Evolutionary conservation across 305 asterid species (phyloP), one percentile per base, ranked within the genome.

Genomic region (Ajuga reptans): DNA sequence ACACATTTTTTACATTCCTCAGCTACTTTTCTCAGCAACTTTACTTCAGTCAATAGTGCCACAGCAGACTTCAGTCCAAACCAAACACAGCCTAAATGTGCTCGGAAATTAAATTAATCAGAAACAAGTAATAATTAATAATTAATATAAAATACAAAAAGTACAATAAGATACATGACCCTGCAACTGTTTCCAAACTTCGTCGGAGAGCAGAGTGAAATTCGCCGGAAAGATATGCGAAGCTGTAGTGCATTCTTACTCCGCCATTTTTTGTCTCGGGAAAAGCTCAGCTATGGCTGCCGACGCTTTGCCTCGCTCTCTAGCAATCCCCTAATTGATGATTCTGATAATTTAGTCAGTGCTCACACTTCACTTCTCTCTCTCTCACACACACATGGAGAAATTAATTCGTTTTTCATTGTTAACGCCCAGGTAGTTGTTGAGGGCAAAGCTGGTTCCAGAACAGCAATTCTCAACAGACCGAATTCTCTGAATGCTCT

Each of bases 381-480:
- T 33, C 52, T 36, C 60, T 7, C 7, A 7, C 4, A 29, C 49
- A 56, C 7, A 14, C 16, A 0, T 7, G 24, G 49, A 3, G 9
- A 6, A 14, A 24, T 10, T 6, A 42, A 2, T 54, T 7, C 7
- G 5, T 59, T 64, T 64, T 75, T 21, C 36, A 57, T 12, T 63
- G 42, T 46, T 66, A 41, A 66, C 11, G 77, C 57, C 64, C 88
- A 92, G 98, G 96, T 92, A 14, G 39, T 85, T 66, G 95, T 83
- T 71, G 98, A 90, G 81, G 85, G 87, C 39, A 84, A 83, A 71
- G 87, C 79, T 64, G 66, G 77, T 80, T 88, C 95, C 14, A 88
- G 93, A 83, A 89, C 85, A 65, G 97, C 96, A 41, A 79, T 88
- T 75, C 89, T 92, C 74, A 88, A 88, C 72, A 78, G 98, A 69